phyloP scores from a whole-genome alignment of 148 eudicot species.

The Mesembryanthemum crystallinum region DNA sequence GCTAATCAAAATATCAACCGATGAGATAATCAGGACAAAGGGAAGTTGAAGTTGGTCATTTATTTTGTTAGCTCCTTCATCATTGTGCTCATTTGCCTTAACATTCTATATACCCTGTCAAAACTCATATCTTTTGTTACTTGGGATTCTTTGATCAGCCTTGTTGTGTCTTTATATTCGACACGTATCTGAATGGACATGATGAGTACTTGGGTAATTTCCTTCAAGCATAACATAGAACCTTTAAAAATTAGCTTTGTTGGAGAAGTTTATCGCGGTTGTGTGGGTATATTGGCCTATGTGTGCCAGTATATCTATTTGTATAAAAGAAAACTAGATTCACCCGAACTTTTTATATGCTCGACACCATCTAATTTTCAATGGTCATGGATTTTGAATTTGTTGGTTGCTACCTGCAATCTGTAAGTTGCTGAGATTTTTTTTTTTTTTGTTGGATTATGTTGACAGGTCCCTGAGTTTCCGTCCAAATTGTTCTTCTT shows the following conservation, averaged over 20 bases:
- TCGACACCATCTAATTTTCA: too few species aligned
- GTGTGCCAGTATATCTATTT: not conserved
- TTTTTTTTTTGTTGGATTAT: not conserved
- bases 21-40: not conserved
- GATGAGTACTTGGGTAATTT: too few species aligned
- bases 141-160: not conserved
- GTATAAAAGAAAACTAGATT: too few species aligned
- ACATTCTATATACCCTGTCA: not conserved
- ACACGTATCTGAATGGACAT: too few species aligned
- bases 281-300: not conserved
- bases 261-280: not conserved
- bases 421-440: too few species aligned
- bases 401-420: not conserved
- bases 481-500: constrained; percentile 87
- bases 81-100: not conserved
- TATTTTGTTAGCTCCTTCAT: not conserved
- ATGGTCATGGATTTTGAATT: not conserved
- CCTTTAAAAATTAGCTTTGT: not conserved
- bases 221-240: not conserved
- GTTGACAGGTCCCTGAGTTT: constrained; percentile 67
- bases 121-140: not conserved
- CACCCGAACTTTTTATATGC: too few species aligned
- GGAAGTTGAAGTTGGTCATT: not conserved
- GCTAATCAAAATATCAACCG: not conserved
- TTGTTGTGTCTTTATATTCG: not conserved